Evolutionary conservation across 805 yeast species (phyloP).

Genomic region (Teunomyces stri): DNA sequence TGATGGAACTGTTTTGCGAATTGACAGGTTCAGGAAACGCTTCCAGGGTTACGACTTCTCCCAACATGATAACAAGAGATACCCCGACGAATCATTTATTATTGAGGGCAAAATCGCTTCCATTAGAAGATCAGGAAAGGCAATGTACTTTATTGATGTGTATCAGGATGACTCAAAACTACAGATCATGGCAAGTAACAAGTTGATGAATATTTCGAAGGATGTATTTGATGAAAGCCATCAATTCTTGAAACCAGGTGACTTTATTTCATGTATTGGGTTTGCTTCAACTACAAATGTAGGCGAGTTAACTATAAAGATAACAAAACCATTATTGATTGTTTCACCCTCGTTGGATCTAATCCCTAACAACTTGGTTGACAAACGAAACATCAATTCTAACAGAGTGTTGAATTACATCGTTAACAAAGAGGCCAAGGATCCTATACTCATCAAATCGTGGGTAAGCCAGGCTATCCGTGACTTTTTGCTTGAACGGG

Average conservation of each 20-base stretch:
- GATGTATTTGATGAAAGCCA: conserved; percentile 44
- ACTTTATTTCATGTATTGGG: conserved; percentile 65
- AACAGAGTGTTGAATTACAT: conserved; percentile 75
- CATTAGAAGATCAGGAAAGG: conserved; percentile 65
- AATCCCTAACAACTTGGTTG: conserved; percentile 61
- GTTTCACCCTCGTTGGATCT: conserved; percentile 67
- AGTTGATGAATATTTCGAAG: conserved; percentile 39
- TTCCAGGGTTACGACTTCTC: conserved; percentile 22
- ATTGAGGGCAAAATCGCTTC: conserved; percentile 57
- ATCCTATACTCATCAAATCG: conserved; percentile 50
- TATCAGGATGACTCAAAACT: conserved; percentile 56
- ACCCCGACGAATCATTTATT: conserved; percentile 7
- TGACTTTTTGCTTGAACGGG: conserved; percentile 48
- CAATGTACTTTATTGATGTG: conserved; percentile 67
- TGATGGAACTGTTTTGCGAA: conserved; percentile 18
- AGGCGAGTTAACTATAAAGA: conserved; percentile 75
- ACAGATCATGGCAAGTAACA: conserved; percentile 62
- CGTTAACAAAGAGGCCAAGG: conserved; percentile 51
- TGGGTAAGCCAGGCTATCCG: conserved; percentile 56
- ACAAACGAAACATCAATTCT: conserved; percentile 54
- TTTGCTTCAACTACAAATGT: conserved; percentile 70
- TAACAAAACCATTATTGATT: conserved; percentile 46
- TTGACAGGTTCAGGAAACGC: conserved; percentile 37
- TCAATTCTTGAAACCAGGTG: conserved; percentile 62
- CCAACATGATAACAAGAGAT: conserved; percentile 9